Conservation (phyloP, 2,329 filamentous ascomycete species). For the Penicillium verrucosum region DNA sequence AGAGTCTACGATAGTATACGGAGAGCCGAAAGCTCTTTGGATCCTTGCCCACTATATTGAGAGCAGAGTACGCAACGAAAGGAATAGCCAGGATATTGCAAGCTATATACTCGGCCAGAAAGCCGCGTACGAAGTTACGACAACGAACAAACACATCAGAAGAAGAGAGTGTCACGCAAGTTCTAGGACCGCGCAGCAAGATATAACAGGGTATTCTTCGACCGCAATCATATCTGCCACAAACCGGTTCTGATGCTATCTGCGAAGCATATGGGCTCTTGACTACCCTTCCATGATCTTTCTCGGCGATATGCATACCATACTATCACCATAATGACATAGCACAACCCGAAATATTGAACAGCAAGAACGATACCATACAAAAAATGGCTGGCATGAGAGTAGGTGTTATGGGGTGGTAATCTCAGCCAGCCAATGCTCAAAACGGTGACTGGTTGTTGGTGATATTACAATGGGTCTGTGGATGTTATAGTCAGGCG, state of each 20-base stretch:
- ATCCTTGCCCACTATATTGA: not conserved
- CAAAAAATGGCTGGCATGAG: too few relatives aligned
- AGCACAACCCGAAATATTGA: too few relatives aligned
- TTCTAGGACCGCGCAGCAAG: not conserved
- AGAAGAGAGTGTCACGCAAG: not conserved
- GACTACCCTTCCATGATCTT: not conserved
- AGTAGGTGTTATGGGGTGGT: too few relatives aligned
- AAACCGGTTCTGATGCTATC: not conserved
- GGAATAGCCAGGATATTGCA: not conserved
- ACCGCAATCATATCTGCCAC: not conserved
- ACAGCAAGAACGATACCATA: too few relatives aligned
- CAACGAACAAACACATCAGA: not conserved
- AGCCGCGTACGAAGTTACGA: not conserved
- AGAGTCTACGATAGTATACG: not conserved
- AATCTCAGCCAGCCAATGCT: too few relatives aligned
- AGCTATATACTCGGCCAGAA: too few relatives aligned
- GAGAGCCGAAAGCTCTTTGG: not conserved
- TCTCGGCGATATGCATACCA: not conserved
- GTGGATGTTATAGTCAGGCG: too few relatives aligned
- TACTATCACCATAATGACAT: not conserved
- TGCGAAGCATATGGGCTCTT: not conserved
- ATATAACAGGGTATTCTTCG: not conserved
- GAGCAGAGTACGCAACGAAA: not conserved
- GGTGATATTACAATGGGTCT: too few relatives aligned
- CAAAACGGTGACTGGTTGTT: too few relatives aligned